Evolutionary conservation across 768 basidiomycete species (phyloP).

Genomic region (Tulasnella sp.): DNA sequence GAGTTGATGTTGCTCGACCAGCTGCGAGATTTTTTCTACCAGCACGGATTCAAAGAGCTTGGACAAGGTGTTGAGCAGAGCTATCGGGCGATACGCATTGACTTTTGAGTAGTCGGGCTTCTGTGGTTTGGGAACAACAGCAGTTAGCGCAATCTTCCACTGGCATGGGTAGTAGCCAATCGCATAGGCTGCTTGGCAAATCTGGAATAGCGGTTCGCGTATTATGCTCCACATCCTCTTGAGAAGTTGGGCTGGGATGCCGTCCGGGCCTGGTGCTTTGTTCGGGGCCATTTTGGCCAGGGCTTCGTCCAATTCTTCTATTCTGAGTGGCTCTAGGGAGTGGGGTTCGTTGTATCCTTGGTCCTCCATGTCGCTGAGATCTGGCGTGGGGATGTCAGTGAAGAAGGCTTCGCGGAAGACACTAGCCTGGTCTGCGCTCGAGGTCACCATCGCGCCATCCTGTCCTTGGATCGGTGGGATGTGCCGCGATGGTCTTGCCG

Average conservation of each 20-base stretch:
- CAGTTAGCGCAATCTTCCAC: constrained; percentile 14
- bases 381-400: neutral
- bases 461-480: constrained; percentile 15
- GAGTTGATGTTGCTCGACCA: constrained; percentile 3
- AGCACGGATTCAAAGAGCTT: constrained; percentile 20
- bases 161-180: neutral
- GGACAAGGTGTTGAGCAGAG: constrained; percentile 11
- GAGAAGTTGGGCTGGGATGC: constrained; percentile 22
- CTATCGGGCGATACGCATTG: constrained; percentile 27
- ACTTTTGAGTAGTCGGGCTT: constrained; percentile 22
- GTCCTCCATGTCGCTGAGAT: constrained; percentile 4
- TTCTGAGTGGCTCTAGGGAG: neutral
- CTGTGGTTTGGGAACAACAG: constrained; percentile 25
- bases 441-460: neutral
- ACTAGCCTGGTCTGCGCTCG: constrained; percentile 2
- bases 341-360: constrained; percentile 3
- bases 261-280: constrained; percentile 29
- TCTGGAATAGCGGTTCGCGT: neutral
- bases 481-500: neutral
- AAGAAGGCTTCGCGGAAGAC: constrained; percentile 23
- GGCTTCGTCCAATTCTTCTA: constrained; percentile 6
- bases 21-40: neutral
- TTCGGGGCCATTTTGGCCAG: constrained; percentile 10
- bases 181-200: constrained; percentile 2
- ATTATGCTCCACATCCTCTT: neutral